These are phyloP conservation scores for Neurospora sp. DNA, from an alignment of 495 filamentous ascomycete species.

Conservation along the genomic window DNA sequence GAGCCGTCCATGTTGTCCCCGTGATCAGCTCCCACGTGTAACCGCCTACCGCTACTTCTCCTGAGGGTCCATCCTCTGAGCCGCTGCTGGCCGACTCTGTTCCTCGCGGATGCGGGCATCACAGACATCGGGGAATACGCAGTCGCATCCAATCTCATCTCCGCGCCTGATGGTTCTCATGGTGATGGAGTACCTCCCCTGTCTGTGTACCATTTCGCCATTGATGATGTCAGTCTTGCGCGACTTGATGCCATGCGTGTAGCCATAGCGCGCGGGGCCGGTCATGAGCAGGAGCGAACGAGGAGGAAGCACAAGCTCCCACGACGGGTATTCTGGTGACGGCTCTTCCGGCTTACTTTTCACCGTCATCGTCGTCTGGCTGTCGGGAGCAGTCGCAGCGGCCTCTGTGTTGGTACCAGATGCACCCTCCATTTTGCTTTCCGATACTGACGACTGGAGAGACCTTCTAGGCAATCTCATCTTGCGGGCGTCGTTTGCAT, in stretches of 20 bases:
- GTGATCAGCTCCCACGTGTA: neutral
- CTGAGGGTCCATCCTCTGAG: neutral
- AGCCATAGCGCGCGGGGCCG: constrained; percentile 21
- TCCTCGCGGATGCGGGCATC: constrained; percentile 22
- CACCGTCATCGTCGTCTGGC: neutral
- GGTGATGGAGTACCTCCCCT: constrained; percentile 22
- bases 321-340: constrained; percentile 2
- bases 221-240: constrained; percentile 21
- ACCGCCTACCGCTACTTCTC: neutral
- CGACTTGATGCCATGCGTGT: constrained; percentile 20
- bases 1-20: neutral
- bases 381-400: neutral
- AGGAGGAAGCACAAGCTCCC: constrained; percentile 18
- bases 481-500: constrained; percentile 23
- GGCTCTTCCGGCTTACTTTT: neutral
- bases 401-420: neutral
- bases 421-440: neutral
- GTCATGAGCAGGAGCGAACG: constrained; percentile 22
- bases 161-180: constrained; percentile 17
- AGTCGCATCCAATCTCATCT: constrained; percentile 15
- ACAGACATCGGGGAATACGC: constrained; percentile 21
- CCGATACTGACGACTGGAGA: neutral
- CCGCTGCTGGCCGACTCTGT: neutral
- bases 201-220: constrained; percentile 10
- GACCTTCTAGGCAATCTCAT: constrained; percentile 23